These are phyloP conservation scores for Backusella macrospora DNA, from an alignment of 192 early-diverging fungal genomes.

Conservation along the genomic window DNA sequence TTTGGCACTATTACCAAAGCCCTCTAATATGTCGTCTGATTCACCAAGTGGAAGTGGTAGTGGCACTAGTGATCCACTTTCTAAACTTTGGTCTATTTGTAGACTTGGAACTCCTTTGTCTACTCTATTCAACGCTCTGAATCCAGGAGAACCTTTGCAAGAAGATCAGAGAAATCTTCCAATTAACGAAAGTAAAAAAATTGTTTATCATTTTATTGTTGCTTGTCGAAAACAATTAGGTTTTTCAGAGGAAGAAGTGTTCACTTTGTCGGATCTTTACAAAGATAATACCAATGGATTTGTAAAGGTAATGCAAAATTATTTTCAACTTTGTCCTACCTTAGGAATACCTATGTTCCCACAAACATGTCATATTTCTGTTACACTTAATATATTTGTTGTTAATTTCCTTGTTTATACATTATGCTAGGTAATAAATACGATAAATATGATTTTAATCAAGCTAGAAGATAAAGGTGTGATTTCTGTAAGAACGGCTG, in stretches of 20 bases:
- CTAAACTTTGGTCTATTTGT: slow-evolving; percentile 73
- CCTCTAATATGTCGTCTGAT: slow-evolving; percentile 33
- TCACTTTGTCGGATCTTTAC: slow-evolving; percentile 86
- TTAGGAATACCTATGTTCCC: not conserved
- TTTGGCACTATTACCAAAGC: slow-evolving; percentile 43
- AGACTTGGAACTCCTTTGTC: slow-evolving; percentile 71
- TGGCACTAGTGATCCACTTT: slow-evolving; percentile 60
- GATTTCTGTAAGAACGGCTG: slow-evolving; percentile 38
- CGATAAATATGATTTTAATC: slow-evolving; percentile 77
- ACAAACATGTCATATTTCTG: slow-evolving; percentile 12
- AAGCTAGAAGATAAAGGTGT: slow-evolving; percentile 72
- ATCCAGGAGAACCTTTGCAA: slow-evolving; percentile 62
- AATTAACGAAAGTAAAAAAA: slow-evolving; percentile 76
- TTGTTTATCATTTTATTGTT: slow-evolving; percentile 85
- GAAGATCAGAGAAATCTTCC: slow-evolving; percentile 56
- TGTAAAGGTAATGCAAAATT: slow-evolving; percentile 73
- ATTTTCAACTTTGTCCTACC: not conserved
- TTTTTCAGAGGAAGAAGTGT: slow-evolving; percentile 75
- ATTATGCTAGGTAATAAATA: slow-evolving; percentile 73
- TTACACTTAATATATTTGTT: slow-evolving; percentile 14
- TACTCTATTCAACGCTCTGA: slow-evolving; percentile 71
- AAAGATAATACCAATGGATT: slow-evolving; percentile 96
- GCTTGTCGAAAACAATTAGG: slow-evolving; percentile 82
- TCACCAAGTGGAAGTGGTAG: slow-evolving; percentile 23
- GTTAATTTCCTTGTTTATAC: slow-evolving; percentile 23